Evolutionary conservation across 1,284 basidiomycete genomes (phyloP), one percentile per base, ranked within the genome.

Genomic region (Ustilago sp.): DNA sequence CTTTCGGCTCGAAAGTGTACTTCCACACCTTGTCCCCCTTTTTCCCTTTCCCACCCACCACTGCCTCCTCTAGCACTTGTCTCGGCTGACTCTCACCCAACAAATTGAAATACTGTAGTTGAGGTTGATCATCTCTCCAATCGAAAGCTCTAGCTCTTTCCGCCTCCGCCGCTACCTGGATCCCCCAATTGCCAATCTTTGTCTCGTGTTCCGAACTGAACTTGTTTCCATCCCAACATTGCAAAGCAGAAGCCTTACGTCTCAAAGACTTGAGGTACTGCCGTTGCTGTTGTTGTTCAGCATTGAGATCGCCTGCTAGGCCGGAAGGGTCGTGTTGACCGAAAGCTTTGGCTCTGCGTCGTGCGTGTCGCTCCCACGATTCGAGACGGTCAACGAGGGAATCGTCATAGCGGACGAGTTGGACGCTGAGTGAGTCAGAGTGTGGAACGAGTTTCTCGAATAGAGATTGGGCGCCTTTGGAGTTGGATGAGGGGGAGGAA

Each of bases 161-260:
- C 12, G 79, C 79, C 43, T 83, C 81, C 12, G 73, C 77, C 7
- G 73, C 39, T 47, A 80, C 76, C 31, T 70, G 61, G 4, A 83
- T 59, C 1, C 80, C 80, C 80, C 80, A 82, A 31, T 77, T 63
- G 39, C 80, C 78, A 32, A 80, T 71, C 64, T 67, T 69, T 19
- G 34, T 43, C 48, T 68, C 66, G 43, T 73, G 66, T 43, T 70
- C 57, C 45, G 64, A 56, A 23, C 59, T 52, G 35, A 68, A 74
- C 52, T 68, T 69, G 52, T 60, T 55, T 9, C 75, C 75, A 31
- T 70, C 67, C 75, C 75, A 77, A 41, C 68, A 71, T 8, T 69
- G 64, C 7, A 74, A 41, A 39, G 68, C 64, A 17, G 59, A 62
- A 1, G 70, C 66, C 38, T 77, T 63, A 4, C 68, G 19, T 4